These are phyloP conservation scores for Huntiella savannae DNA, from an alignment of 2,329 filamentous ascomycete species.

Conservation along the genomic window DNA sequence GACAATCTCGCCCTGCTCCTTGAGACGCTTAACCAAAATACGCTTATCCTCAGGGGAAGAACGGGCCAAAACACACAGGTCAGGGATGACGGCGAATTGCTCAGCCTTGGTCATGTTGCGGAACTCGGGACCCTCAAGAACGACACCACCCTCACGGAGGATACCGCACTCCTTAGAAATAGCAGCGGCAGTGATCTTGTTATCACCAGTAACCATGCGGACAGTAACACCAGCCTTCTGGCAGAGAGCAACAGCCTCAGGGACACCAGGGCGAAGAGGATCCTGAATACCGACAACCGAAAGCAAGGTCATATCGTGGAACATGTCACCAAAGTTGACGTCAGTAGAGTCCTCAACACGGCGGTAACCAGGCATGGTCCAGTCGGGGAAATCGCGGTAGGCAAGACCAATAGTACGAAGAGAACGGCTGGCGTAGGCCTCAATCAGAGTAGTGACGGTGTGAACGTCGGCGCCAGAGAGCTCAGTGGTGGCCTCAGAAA, in stretches of 20 bases:
- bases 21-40: conserved; percentile 50
- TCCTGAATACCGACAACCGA: conserved; percentile 66
- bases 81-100: conserved; percentile 48
- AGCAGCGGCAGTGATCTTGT: conserved; percentile 58
- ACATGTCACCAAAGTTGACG: conserved; percentile 47
- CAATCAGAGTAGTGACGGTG: conserved; percentile 47
- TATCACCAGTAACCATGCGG: conserved; percentile 75
- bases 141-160: conserved; percentile 43
- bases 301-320: conserved; percentile 47
- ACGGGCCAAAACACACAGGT: conserved; percentile 51
- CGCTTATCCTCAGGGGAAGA: conserved; percentile 64
- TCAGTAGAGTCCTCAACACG: conserved; percentile 36
- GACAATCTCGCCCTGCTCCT: conserved; percentile 56
- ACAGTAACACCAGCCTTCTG: conserved; percentile 61
- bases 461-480: conserved; percentile 34
- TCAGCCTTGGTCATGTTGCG: conserved; percentile 48
- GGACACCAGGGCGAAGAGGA: conserved; percentile 56
- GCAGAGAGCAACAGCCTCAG: conserved; percentile 51
- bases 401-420: conserved; percentile 70
- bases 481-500: conserved; percentile 22
- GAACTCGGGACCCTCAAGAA: conserved; percentile 65
- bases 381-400: conserved; percentile 67
- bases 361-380: conserved; percentile 52
- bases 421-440: conserved; percentile 59
- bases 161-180: conserved; percentile 68